Base-by-base conservation (phyloP, 2,329 filamentous ascomycete genomes). In the Neofusicoccum sp. region DNA sequence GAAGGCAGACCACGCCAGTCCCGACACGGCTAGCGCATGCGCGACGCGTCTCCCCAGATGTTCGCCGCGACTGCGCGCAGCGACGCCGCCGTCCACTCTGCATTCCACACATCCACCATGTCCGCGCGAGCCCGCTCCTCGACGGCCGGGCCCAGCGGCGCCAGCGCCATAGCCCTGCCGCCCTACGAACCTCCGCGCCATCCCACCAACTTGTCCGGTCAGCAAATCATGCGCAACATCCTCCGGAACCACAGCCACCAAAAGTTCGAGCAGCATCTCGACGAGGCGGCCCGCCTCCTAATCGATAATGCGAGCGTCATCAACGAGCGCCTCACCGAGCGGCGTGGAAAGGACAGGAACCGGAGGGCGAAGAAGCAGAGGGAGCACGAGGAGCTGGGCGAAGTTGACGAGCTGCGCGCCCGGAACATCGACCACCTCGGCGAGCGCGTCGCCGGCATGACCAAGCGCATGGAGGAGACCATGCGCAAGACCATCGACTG, bases 401-500 rank as follows among this genome's bases (percentile, higher is more conserved):
- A 56, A 2, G 70, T 75, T 0, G 75, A 77, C 2, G 71, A 74
- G 9, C 68, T 76, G 14, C 71, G 75, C 38, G 75, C 77, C 24
- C 69, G 73, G 28, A 73, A 76, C 60, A 64, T 83, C 47, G 70
- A 73, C 8, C 70, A 76, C 31, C 65, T 78, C 58, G 62, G 73
- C 60, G 71, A 74, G 20, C 76, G 79, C 60, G 83, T 86, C 2
- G 74, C 80, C 14, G 70, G 72, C 3, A 74, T 84, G 65, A 88
- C 84, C 1, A 70, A 73, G 30, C 76, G 79, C 54, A 77, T 88
- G 68, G 87, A 89, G 65, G 76, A 80, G 67, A 78, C 76, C 47
- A 80, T 88, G 68, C 79, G 86, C 14, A 75, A 78, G 11, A 71
- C 85, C 51, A 82, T 89, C 62, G 87, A 89, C 71, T 77, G 78